A percentile compares a stretch with the other conserved stretches of the same genome.
Evolutionary conservation across 2,329 filamentous ascomycete species (phyloP).

Genomic region (Fusarium verrucosum): DNA sequence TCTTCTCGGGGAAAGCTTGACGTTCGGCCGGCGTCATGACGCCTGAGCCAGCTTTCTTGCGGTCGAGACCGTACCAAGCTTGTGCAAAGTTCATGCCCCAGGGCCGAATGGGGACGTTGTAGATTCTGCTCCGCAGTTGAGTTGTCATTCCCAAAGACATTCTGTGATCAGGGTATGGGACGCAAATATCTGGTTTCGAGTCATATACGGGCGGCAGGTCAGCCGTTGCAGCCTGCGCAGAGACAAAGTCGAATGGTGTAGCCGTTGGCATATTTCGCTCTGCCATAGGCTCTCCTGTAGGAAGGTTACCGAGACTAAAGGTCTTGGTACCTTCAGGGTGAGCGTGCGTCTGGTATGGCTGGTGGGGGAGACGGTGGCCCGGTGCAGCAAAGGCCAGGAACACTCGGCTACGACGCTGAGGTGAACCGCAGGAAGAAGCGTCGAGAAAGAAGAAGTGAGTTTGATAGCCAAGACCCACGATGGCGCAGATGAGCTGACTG

Average conservation of each 20-base stretch:
- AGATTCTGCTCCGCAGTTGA: conserved; percentile 57
- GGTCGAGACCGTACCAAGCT: conserved; percentile 53
- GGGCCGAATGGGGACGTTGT: conserved; percentile 67
- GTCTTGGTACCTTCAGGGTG: conserved; percentile 55
- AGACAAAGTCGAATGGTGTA: conserved; percentile 69
- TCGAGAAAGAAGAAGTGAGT: conserved; percentile 73
- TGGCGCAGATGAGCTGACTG: conserved; percentile 74
- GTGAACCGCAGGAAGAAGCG: conserved; percentile 73
- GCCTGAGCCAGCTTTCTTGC: conserved; percentile 40
- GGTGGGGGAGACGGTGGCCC: conserved; percentile 63
- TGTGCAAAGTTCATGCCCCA: conserved; percentile 62
- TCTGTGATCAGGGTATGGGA: conserved; percentile 74
- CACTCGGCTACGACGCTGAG: conserved; percentile 72
- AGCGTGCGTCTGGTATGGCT: conserved; percentile 70
- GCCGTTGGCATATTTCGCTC: conserved; percentile 52
- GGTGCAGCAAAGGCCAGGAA: conserved; percentile 79
- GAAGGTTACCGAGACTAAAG: conserved; percentile 63
- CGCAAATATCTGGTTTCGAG: conserved; percentile 67
- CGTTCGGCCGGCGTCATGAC: conserved; percentile 53
- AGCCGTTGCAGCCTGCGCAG: conserved; percentile 60
- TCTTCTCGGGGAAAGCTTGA: conserved; percentile 51
- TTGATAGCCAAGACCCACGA: conserved; percentile 83
- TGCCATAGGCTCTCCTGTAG: conserved; percentile 69
- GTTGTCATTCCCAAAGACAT: conserved; percentile 54
- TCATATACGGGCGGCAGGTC: conserved; percentile 73